These are phyloP conservation scores for Xylariaceae sp. DNA, from an alignment of 2,329 filamentous ascomycete species.

Conservation along the genomic window DNA sequence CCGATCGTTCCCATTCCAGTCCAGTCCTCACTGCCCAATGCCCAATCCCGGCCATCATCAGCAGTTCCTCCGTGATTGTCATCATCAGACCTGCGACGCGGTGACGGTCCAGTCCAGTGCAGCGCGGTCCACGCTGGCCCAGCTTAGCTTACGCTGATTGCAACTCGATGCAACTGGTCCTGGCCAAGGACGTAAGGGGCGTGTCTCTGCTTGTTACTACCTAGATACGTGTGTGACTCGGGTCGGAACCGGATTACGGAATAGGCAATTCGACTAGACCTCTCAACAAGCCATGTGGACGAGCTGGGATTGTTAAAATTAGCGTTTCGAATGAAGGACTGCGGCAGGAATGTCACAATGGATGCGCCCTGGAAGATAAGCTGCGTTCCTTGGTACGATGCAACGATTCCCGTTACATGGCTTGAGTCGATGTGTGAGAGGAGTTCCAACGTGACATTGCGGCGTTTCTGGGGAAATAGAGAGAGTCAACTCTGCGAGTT, in stretches of 20 bases:
- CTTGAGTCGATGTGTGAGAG: too few relatives aligned
- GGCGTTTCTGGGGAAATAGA: neutral
- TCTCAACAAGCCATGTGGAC: conserved; percentile 22
- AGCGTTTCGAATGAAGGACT: conserved; percentile 27
- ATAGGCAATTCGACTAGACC: conserved; percentile 31
- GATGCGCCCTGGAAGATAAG: neutral
- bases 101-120: neutral
- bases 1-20: conserved; percentile 3
- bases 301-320: conserved; percentile 30
- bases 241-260: conserved; percentile 27
- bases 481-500: neutral
- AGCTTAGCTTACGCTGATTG: neutral
- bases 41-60: neutral
- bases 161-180: neutral
- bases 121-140: too few relatives aligned
- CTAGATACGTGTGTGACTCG: conserved; percentile 16
- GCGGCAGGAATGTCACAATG: conserved; percentile 23
- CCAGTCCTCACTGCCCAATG: neutral
- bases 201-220: neutral
- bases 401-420: neutral
- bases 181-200: conserved; percentile 4
- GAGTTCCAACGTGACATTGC: neutral
- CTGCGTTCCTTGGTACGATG: neutral
- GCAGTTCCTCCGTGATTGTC: neutral
- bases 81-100: conserved; percentile 1